These are phyloP conservation scores for Cinnamomum micranthum DNA, from an alignment of 164 flowering plant species.

Conservation along the genomic window DNA sequence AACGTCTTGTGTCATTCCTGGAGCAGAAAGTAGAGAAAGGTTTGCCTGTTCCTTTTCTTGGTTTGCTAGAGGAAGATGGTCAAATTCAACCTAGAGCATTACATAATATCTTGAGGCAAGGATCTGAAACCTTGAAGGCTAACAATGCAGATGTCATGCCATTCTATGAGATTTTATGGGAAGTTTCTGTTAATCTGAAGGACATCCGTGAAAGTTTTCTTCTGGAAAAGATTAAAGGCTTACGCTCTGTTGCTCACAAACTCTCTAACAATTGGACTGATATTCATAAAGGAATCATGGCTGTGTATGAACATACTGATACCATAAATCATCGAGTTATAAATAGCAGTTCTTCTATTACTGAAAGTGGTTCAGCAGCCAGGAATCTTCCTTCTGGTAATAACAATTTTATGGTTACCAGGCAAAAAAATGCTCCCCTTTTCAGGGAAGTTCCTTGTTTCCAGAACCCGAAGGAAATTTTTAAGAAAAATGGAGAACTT, in stretches of 20 bases:
- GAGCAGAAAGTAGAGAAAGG: constrained; percentile 41
- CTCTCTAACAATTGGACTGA: constrained; percentile 52
- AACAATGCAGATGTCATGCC: constrained; percentile 24
- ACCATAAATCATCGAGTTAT: constrained; percentile 25
- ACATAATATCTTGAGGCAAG: constrained; percentile 16
- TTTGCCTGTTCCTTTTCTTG: constrained; percentile 28
- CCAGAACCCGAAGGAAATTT: constrained; percentile 57
- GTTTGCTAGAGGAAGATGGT: constrained; percentile 39
- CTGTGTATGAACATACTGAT: constrained; percentile 30
- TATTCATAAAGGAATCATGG: constrained; percentile 25
- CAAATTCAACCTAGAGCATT: constrained; percentile 22
- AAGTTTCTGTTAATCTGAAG: constrained; percentile 40
- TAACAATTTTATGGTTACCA: constrained; percentile 30
- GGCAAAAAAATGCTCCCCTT: constrained; percentile 28
- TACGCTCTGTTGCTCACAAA: constrained; percentile 29
- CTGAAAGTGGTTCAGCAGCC: constrained; percentile 29
- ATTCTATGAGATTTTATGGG: constrained; percentile 45
- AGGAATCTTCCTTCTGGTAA: constrained; percentile 31
- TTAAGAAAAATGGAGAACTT: constrained; percentile 82
- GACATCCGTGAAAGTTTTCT: constrained; percentile 39
- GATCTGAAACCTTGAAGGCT: constrained; percentile 16
- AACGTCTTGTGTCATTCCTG: constrained; percentile 47
- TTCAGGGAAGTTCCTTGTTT: constrained; percentile 38
- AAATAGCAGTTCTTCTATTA: constrained; percentile 23
- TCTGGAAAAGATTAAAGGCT: constrained; percentile 32